Conservation (phyloP, 306 rosid species). For the Glycine soja region DNA sequence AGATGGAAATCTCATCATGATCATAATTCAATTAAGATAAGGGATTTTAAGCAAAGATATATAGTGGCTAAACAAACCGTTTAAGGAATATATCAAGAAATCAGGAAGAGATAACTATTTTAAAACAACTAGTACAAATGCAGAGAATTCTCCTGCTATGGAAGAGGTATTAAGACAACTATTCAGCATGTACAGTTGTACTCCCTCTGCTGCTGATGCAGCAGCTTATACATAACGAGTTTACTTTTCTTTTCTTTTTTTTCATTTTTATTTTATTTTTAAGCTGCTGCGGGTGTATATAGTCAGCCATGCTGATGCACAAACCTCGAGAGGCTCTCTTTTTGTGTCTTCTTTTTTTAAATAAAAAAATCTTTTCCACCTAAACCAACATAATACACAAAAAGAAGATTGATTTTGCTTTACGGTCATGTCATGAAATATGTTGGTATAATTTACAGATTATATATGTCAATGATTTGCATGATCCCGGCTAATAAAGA, state of each 20-base stretch:
- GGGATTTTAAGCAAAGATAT: not conserved
- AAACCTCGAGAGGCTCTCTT: constrained; percentile 23
- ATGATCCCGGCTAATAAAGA: not conserved
- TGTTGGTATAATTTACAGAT: constrained; percentile 21
- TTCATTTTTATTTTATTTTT: not conserved
- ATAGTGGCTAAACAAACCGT: not conserved
- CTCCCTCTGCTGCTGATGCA: not conserved
- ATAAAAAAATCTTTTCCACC: not conserved
- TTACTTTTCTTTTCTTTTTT: not conserved
- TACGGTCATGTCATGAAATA: constrained; percentile 17
- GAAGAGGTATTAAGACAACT: not conserved
- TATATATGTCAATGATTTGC: constrained; percentile 6
- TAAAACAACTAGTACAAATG: not conserved
- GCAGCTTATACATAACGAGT: not conserved
- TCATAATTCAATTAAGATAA: constrained; percentile 16
- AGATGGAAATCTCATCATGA: not conserved
- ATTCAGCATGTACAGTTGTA: not conserved
- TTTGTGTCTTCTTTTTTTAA: not conserved
- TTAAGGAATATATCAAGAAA: not conserved
- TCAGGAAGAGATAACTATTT: not conserved
- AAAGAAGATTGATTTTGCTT: constrained; percentile 27
- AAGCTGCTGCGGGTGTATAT: not conserved
- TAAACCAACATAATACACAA: constrained; percentile 9
- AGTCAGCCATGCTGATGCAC: constrained; percentile 10
- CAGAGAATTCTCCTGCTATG: not conserved